A percentile compares a stretch with the other conserved stretches of the same genome.
These are phyloP conservation scores for Epichloe glyceriae DNA, from an alignment of 2,329 filamentous ascomycete species.

Conservation along the genomic window DNA sequence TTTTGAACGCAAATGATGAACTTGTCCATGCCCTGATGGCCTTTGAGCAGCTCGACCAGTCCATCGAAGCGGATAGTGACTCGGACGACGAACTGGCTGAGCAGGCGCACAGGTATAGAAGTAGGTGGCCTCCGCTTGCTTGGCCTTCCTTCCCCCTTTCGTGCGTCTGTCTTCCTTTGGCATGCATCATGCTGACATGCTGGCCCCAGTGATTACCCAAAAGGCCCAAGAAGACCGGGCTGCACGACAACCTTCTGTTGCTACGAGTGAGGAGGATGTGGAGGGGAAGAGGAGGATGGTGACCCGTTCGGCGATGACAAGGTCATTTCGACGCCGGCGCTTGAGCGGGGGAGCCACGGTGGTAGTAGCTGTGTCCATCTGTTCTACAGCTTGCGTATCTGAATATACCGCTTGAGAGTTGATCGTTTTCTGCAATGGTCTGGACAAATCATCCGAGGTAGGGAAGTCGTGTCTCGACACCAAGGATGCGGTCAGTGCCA, in stretches of 20 bases:
- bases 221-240: slow-evolving; percentile 33
- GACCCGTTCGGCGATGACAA: slow-evolving; percentile 81
- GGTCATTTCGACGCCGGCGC: slow-evolving; percentile 35
- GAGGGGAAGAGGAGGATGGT: slow-evolving; percentile 64
- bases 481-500: too few species aligned
- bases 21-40: slow-evolving; percentile 89
- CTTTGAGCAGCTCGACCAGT: slow-evolving; percentile 84
- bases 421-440: too few species aligned
- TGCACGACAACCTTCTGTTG: background rate
- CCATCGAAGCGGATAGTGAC: slow-evolving; percentile 63
- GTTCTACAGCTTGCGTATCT: too few species aligned
- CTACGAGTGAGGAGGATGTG: slow-evolving; percentile 33
- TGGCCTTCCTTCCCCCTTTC: background rate
- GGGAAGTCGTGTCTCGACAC: too few species aligned
- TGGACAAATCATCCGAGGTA: too few species aligned
- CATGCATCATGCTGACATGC: background rate
- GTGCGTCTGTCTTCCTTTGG: slow-evolving; percentile 12
- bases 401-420: too few species aligned
- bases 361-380: slow-evolving; percentile 9
- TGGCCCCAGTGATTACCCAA: slow-evolving; percentile 34
- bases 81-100: slow-evolving; percentile 56
- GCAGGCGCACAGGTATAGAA: slow-evolving; percentile 51
- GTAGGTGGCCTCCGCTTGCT: slow-evolving; percentile 18
- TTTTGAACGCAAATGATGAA: slow-evolving; percentile 90
- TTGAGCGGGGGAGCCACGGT: slow-evolving; percentile 19